phyloP scores from a whole-genome alignment of 306 rosid species.

The Cajanus cajan region DNA sequence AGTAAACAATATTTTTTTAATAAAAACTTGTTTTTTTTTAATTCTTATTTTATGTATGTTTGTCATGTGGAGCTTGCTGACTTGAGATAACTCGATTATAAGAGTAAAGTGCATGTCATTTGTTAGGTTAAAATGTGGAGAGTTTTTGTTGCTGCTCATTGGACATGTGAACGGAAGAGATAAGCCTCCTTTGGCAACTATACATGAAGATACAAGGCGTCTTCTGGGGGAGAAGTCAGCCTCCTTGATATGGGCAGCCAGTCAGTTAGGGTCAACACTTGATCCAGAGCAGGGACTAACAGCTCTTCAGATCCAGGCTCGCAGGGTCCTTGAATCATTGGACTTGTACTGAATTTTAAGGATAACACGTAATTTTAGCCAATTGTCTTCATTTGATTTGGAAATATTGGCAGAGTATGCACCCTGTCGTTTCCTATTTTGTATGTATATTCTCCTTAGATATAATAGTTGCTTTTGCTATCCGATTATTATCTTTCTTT shows the following conservation, averaged over 20 bases:
- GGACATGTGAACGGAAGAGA: constrained; percentile 91
- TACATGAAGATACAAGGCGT: constrained; percentile 81
- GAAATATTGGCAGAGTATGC: constrained; percentile 1
- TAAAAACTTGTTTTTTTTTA: neutral
- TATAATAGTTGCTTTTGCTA: neutral
- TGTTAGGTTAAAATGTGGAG: constrained; percentile 90
- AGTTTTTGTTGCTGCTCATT: constrained; percentile 77
- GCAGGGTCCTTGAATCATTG: constrained; percentile 85
- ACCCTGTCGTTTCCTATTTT: neutral
- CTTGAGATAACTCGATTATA: neutral
- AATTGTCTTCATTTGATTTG: neutral
- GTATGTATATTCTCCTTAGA: neutral
- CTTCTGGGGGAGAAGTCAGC: constrained; percentile 92
- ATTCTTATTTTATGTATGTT: neutral
- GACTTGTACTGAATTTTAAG: constrained; percentile 58
- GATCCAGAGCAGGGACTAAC: constrained; percentile 84
- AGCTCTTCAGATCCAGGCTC: constrained; percentile 86
- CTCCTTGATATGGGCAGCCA: constrained; percentile 98
- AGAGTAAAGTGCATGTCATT: constrained; percentile 7
- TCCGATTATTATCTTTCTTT: neutral
- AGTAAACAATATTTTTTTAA: no score
- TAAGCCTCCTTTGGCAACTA: constrained; percentile 68
- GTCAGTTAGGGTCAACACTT: constrained; percentile 89
- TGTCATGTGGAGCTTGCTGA: constrained; percentile 2
- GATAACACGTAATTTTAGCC: neutral